Base-by-base conservation (phyloP, 805 yeast genomes). In the Suhomyces faveliae region DNA sequence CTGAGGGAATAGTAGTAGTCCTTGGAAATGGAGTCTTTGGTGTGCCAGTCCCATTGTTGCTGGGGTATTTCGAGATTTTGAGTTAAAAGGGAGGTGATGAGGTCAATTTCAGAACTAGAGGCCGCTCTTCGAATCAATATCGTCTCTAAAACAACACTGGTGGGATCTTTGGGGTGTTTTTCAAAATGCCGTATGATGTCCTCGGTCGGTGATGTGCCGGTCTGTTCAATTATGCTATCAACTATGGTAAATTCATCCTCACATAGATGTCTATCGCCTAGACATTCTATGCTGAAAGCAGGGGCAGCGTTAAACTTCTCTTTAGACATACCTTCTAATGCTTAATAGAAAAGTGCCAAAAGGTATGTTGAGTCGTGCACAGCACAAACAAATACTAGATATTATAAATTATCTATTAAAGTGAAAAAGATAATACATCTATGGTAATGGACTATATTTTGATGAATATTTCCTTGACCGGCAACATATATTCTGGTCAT, bases 1-100 rank as follows among this genome's bases (percentile, higher is more conserved):
- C 49, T 38, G 9, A 46, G 21, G n/a, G 25, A 8, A 15, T 27
- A 37, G 37, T 35, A 46, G 29, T 37, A 30, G 8, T n/a, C 25
- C n/a, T 25, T 12, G 30, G 6, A 24, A 15, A 21, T 10, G 25
- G 13, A 10, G 24, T 22, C 13, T 15, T n/a, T 21, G 6, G 20
- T 9, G 20, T 35, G 22, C 40, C 45, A 42, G 17, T 35, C 23
- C 46, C 39, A 37, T 17, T 21, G 12, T 9, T 22, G 22, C 8
- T 35, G 20, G 1, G 30, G 41, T 9, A 42, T 11, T 22, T 42
- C 21, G 21, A 42, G 21, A 30, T 5, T n/a, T 2, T 11, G 38
- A 9, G 4, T 7, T 12, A 40, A 17, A 17, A 12, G 4, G 8
- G 17, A 38, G 19, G 8, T 19, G 10, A 42, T 3, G 3, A 7